Evolutionary conservation across 208 protist species (phyloP).

Genomic region (Trypanosoma brucei): DNA sequence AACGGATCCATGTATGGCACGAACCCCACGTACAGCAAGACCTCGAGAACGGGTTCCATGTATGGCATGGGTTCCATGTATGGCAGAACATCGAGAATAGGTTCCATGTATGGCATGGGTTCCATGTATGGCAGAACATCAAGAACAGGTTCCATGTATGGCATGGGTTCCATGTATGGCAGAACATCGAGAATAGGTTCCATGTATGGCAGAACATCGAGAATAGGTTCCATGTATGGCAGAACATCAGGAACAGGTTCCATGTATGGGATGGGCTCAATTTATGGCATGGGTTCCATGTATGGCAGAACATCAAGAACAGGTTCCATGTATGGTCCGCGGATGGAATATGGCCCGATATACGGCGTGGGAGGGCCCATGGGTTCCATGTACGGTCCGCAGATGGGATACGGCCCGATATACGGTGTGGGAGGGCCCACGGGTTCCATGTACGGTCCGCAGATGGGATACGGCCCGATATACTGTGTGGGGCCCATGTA

Average conservation of each 20-base stretch:
- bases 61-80: constrained; percentile 45
- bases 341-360: constrained; percentile 20
- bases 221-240: neutral
- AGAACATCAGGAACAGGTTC: neutral
- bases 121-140: constrained; percentile 36
- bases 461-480: constrained; percentile 21
- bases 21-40: constrained; percentile 26
- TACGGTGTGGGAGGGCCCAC: constrained; percentile 19
- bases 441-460: constrained; percentile 25
- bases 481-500: constrained; percentile 23
- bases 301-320: constrained; percentile 23
- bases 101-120: constrained; percentile 34
- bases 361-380: constrained; percentile 27
- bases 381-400: constrained; percentile 21
- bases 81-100: constrained; percentile 23
- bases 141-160: constrained; percentile 33
- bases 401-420: constrained; percentile 24
- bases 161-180: constrained; percentile 27
- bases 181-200: constrained; percentile 33
- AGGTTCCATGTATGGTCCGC: constrained; percentile 24
- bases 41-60: constrained; percentile 11
- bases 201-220: neutral
- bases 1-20: constrained; percentile 31
- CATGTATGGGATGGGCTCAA: constrained; percentile 23
- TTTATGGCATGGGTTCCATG: constrained; percentile 36